phyloP scores from a whole-genome alignment of 2,329 filamentous ascomycete species.

The Mycosphaerelloides madeirae region DNA sequence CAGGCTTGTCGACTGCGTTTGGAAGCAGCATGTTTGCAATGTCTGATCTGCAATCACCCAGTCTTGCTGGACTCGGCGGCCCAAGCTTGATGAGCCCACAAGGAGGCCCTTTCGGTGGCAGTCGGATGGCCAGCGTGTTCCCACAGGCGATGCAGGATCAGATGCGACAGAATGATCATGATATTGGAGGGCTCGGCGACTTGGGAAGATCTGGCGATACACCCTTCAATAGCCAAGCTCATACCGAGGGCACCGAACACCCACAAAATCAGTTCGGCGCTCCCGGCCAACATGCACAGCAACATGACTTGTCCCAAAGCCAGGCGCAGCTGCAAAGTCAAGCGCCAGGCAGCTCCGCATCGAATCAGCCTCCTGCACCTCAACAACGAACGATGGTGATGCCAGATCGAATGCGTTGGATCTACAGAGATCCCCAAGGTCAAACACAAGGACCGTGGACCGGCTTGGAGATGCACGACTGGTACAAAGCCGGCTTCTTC shows the following conservation, averaged over 20 bases:
- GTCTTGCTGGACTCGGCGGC: conserved; percentile 61
- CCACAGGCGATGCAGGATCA: conserved; percentile 85
- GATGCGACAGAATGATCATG: conserved; percentile 62
- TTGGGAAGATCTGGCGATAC: conserved; percentile 50
- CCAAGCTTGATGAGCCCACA: conserved; percentile 61
- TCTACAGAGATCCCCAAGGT: conserved; percentile 91
- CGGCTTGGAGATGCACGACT: conserved; percentile 97
- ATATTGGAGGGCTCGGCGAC: conserved; percentile 37
- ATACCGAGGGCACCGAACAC: conserved; percentile 3
- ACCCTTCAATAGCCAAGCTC: conserved; percentile 39
- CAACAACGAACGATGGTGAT: conserved; percentile 92
- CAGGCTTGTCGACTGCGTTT: conserved; percentile 48
- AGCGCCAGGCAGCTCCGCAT: conserved; percentile 47
- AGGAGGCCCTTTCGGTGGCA: conserved; percentile 46
- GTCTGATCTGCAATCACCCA: conserved; percentile 72
- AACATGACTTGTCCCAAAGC: conserved; percentile 14
- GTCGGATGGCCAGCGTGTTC: conserved; percentile 65
- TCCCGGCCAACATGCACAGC: conserved; percentile 16
- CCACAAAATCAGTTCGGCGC: conserved; percentile 17
- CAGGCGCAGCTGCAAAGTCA: conserved; percentile 21
- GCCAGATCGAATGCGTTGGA: conserved; percentile 98
- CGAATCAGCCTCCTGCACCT: conserved; percentile 62
- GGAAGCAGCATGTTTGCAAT: conserved; percentile 62
- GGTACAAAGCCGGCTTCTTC: conserved; percentile 99
- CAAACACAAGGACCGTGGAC: conserved; percentile 92